These are phyloP conservation scores for Lithohypha guttulata DNA, from an alignment of 2,329 filamentous ascomycete genomes.

Conservation along the genomic window DNA sequence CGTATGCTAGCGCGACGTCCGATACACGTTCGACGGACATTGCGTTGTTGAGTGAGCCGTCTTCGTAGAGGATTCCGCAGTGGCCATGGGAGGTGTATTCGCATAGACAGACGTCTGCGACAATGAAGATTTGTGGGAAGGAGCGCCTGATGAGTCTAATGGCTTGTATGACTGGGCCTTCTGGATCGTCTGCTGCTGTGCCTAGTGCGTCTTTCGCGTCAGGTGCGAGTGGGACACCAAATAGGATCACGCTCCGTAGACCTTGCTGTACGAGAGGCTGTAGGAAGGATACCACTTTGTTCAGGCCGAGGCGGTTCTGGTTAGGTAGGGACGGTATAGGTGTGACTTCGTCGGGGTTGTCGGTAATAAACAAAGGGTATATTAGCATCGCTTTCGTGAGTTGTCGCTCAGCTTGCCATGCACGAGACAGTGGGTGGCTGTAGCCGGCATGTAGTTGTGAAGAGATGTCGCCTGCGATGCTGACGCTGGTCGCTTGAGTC, in stretches of 20 bases:
- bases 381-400: constrained; percentile 96
- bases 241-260: constrained; percentile 84
- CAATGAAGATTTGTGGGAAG: constrained; percentile 86
- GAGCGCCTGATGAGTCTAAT: constrained; percentile 74
- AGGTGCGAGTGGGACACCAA: constrained; percentile 77
- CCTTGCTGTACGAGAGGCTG: constrained; percentile 81
- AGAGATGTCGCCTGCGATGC: constrained; percentile 56
- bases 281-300: constrained; percentile 74
- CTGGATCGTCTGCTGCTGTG: constrained; percentile 82
- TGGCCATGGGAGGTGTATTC: constrained; percentile 98
- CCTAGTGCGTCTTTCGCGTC: constrained; percentile 82
- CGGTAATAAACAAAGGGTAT: constrained; percentile 92
- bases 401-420: constrained; percentile 76
- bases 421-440: constrained; percentile 64
- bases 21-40: constrained; percentile 89
- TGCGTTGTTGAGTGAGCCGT: constrained; percentile 84
- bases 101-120: constrained; percentile 89
- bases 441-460: constrained; percentile 78
- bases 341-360: constrained; percentile 84
- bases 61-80: constrained; percentile 88
- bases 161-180: constrained; percentile 78
- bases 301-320: constrained; percentile 78
- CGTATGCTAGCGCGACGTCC: constrained; percentile 95
- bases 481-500: constrained; percentile 40
- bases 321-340: constrained; percentile 83